Conservation (phyloP, 139 green algal genomes). For the Zygnema cylindricum region DNA sequence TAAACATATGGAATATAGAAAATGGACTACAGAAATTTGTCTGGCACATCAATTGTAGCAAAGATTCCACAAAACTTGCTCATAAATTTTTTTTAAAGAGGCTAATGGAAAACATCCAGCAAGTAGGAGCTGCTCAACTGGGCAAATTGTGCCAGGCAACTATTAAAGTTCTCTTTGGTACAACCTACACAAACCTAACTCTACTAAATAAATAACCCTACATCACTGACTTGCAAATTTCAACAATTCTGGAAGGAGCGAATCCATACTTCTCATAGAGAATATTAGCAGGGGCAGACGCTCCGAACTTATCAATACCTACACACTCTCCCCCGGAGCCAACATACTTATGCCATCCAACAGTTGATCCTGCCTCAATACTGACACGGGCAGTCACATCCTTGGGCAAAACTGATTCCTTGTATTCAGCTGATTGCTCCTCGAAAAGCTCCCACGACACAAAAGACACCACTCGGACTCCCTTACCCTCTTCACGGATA, state of each 20-base stretch:
- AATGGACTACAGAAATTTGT: background rate
- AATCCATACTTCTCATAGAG: constrained; percentile 98
- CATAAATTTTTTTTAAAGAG: constrained; percentile 17
- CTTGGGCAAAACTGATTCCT: constrained; percentile 74
- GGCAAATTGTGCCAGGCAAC: background rate
- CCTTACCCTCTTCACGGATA: constrained; percentile 85
- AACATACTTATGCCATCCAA: constrained; percentile 92
- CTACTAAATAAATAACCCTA: constrained; percentile 42
- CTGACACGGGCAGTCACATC: constrained; percentile 80
- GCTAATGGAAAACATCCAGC: background rate
- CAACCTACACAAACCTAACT: background rate
- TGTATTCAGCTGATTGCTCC: constrained; percentile 80
- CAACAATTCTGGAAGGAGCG: constrained; percentile 77
- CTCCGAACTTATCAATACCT: constrained; percentile 92
- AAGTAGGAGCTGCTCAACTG: background rate
- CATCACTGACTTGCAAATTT: constrained; percentile 77
- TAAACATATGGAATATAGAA: background rate
- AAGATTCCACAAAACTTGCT: background rate
- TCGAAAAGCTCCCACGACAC: constrained; percentile 96
- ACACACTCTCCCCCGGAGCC: constrained; percentile 80
- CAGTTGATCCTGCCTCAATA: constrained; percentile 89
- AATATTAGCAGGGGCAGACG: constrained; percentile 83
- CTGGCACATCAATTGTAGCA: background rate
- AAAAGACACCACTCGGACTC: constrained; percentile 94
- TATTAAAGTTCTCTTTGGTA: background rate